Conservation (phyloP, 139 green algal species). For the Ostreobium quekettii region DNA sequence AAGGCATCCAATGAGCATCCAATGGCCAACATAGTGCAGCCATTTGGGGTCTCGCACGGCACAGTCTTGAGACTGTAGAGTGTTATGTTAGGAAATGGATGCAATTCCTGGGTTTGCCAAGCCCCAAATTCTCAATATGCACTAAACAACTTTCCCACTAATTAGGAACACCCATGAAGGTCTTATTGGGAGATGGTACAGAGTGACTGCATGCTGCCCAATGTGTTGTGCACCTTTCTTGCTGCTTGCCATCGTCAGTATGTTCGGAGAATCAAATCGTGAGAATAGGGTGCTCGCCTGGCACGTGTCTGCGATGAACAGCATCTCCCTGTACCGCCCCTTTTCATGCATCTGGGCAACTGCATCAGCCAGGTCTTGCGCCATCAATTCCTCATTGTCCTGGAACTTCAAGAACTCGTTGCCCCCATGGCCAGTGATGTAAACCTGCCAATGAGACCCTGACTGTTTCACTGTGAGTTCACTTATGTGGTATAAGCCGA, state of each 20-base stretch:
- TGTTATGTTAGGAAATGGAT: not conserved
- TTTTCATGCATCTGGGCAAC: constrained; percentile 60
- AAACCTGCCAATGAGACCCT: too few relatives aligned
- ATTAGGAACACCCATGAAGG: not conserved
- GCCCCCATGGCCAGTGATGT: constrained; percentile 78
- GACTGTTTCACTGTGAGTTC: too few relatives aligned
- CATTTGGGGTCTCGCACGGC: too few relatives aligned
- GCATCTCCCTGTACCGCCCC: constrained; percentile 69
- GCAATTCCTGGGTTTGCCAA: not conserved
- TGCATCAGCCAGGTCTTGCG: constrained; percentile 42
- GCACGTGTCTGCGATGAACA: constrained; percentile 92
- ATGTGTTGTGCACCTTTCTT: constrained; percentile 13
- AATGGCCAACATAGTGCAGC: too few relatives aligned
- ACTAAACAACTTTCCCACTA: constrained; percentile 10
- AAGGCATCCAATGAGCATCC: too few relatives aligned
- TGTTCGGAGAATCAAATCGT: constrained; percentile 40
- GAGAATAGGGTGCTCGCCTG: constrained; percentile 64
- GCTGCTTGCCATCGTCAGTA: constrained; percentile 54
- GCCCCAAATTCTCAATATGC: not conserved
- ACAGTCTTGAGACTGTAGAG: too few relatives aligned
- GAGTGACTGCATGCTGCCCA: not conserved
- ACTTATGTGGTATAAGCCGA: too few relatives aligned
- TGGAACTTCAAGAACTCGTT: constrained; percentile 97
- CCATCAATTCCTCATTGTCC: constrained; percentile 59
- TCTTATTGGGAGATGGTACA: constrained; percentile 2